A percentile compares a stretch with the other conserved stretches of the same genome.
Conservation (phyloP, 495 filamentous ascomycete genomes). For the Evansstolkia leycettana region DNA sequence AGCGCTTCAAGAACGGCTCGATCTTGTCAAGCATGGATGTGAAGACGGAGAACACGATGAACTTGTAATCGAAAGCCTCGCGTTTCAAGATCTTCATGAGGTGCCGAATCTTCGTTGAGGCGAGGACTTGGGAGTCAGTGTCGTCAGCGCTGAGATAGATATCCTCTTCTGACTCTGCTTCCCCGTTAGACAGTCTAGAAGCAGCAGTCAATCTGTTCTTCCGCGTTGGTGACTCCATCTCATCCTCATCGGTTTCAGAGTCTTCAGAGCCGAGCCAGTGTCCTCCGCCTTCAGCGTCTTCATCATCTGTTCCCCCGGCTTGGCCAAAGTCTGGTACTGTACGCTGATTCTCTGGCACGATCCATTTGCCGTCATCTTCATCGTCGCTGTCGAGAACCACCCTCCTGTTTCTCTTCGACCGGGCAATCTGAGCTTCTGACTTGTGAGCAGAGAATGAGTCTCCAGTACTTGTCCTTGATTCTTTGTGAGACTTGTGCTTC, state of each 20-base stretch:
- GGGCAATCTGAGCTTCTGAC: slow-evolving; percentile 15
- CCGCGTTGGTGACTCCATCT: slow-evolving; percentile 21
- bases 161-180: slow-evolving; percentile 5
- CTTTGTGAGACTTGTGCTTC: slow-evolving; percentile 30
- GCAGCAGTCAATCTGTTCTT: slow-evolving; percentile 10
- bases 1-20: slow-evolving; percentile 72
- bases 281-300: slow-evolving; percentile 74
- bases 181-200: slow-evolving; percentile 12
- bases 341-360: slow-evolving; percentile 54
- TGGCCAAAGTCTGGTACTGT: slow-evolving; percentile 49
- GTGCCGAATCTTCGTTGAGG: slow-evolving; percentile 84
- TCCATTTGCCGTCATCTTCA: slow-evolving; percentile 64
- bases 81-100: slow-evolving; percentile 69
- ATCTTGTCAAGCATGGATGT: slow-evolving; percentile 96
- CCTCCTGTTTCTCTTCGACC: slow-evolving; percentile 37
- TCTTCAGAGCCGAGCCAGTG: slow-evolving; percentile 62
- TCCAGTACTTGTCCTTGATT: slow-evolving; percentile 6
- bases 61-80: slow-evolving; percentile 71
- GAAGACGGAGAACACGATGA: slow-evolving; percentile 96
- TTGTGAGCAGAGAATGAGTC: slow-evolving; percentile 11
- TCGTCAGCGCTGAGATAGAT: slow-evolving; percentile 11
- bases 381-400: slow-evolving; percentile 53
- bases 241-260: slow-evolving; percentile 38
- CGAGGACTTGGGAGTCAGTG: slow-evolving; percentile 40
- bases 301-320: slow-evolving; percentile 72